These are phyloP conservation scores for Salix koriyanagi DNA, from an alignment of 345 rosid species.

Conservation along the genomic window DNA sequence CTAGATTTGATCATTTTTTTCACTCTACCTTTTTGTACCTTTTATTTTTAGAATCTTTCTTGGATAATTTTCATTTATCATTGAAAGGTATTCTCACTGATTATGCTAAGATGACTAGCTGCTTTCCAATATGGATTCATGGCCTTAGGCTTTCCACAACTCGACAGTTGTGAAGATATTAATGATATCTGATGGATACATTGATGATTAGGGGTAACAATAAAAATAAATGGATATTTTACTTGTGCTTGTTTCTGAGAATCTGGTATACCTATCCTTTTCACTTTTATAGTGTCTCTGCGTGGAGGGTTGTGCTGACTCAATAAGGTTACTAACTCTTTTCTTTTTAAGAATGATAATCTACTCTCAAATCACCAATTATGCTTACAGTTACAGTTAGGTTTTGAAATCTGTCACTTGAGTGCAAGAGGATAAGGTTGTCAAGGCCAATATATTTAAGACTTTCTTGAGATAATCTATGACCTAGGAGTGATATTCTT, in stretches of 20 bases:
- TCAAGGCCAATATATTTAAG: not conserved
- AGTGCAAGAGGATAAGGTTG: not conserved
- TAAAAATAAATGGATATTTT: not conserved
- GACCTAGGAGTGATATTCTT: not conserved
- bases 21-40: not conserved
- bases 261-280: not conserved
- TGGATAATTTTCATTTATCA: not conserved
- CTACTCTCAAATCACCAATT: not conserved
- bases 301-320: not conserved
- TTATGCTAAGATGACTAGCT: not conserved
- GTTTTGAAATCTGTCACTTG: not conserved
- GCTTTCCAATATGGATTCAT: not conserved
- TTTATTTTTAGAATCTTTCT: not conserved
- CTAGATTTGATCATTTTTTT: not conserved
- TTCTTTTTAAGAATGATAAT: not conserved
- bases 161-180: not conserved
- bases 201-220: not conserved
- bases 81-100: not conserved
- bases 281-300: not conserved
- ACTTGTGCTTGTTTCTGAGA: not conserved
- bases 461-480: not conserved
- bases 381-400: not conserved
- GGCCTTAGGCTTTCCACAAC: not conserved
- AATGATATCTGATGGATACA: not conserved
- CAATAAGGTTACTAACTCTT: not conserved